A percentile compares a stretch with the other conserved stretches of the same genome.
phyloP scores from a whole-genome alignment of 78 protist genomes.

The Guillardia theta region DNA sequence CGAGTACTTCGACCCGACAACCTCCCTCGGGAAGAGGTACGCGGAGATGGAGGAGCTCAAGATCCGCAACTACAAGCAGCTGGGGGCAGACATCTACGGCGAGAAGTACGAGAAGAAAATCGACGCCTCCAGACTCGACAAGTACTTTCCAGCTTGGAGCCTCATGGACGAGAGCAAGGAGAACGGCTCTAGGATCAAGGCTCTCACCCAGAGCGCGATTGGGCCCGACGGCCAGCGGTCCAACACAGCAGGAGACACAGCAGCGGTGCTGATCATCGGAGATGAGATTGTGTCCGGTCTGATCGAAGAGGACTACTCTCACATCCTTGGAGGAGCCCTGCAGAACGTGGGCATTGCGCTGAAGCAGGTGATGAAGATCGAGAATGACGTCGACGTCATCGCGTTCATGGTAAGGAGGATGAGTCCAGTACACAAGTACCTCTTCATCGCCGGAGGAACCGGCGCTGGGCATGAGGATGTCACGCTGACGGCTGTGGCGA shows the following conservation, averaged over 20 bases:
- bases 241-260: background rate
- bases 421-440: background rate
- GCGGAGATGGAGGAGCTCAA: background rate
- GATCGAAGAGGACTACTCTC: background rate
- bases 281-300: background rate
- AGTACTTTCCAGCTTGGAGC: background rate
- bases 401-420: constrained; percentile 8
- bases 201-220: background rate
- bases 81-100: background rate
- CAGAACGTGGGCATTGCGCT: background rate
- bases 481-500: background rate
- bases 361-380: constrained; percentile 5
- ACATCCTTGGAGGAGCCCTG: background rate
- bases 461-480: constrained; percentile 4
- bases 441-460: background rate
- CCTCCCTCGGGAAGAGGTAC: background rate
- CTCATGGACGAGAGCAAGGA: background rate
- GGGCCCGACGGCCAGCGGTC: background rate
- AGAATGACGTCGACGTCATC: constrained; percentile 36
- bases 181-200: background rate
- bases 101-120: background rate
- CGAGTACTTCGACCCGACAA: background rate
- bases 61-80: background rate
- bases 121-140: background rate
- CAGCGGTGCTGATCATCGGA: background rate